A percentile compares a stretch with the other conserved stretches of the same genome.
These are phyloP conservation scores for Ulota crispa DNA, from an alignment of 225 moss, liverwort and hornwort species.

Conservation along the genomic window DNA sequence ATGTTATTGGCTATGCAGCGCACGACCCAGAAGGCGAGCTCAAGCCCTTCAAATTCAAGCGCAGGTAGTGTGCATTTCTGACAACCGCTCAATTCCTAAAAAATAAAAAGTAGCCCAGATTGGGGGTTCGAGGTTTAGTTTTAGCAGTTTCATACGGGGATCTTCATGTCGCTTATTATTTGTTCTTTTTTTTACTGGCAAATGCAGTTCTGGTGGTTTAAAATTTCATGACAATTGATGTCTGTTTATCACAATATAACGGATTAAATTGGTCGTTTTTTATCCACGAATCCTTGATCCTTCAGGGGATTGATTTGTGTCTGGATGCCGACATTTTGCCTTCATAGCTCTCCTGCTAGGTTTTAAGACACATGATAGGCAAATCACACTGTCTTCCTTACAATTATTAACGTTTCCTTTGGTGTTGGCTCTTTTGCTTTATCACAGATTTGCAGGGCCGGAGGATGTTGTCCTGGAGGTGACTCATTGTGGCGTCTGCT, in stretches of 20 bases:
- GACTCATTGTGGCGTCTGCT: slow-evolving; percentile 71
- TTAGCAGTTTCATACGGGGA: not conserved
- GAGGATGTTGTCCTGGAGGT: slow-evolving; percentile 59
- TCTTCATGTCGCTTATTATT: not conserved
- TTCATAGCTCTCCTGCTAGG: not conserved
- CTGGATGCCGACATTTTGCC: not conserved
- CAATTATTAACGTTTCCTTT: not conserved
- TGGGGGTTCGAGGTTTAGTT: too few relatives aligned
- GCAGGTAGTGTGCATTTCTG: slow-evolving; percentile 30
- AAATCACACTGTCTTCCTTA: not conserved
- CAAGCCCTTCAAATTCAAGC: slow-evolving; percentile 59
- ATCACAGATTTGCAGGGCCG: slow-evolving; percentile 52
- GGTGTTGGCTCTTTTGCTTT: not conserved
- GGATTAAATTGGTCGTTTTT: not conserved
- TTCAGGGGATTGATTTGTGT: not conserved
- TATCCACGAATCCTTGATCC: not conserved
- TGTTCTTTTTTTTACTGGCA: not conserved
- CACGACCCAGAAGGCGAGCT: slow-evolving; percentile 36
- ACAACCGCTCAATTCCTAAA: not conserved
- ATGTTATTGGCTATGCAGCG: slow-evolving; percentile 48
- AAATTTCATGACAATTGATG: too few relatives aligned
- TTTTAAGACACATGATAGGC: not conserved
- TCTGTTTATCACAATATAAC: not conserved
- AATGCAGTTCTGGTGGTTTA: not conserved
- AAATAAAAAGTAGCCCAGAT: not conserved